Evolutionary conservation across 352 stramenopile genomes (phyloP), one percentile per base, ranked within the genome.

Genomic region (Phytophthora meadii): DNA sequence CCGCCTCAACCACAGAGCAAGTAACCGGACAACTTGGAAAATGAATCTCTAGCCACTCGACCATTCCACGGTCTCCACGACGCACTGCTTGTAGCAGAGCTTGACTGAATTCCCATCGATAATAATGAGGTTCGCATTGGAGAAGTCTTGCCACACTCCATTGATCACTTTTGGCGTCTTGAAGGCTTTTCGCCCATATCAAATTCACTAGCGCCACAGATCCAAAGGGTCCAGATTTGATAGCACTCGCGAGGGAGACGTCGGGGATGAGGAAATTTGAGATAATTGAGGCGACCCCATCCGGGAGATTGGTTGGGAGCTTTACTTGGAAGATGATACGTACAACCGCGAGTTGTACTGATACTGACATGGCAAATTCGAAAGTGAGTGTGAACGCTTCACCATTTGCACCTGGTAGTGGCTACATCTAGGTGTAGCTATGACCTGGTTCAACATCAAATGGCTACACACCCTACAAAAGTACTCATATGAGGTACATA

Each of bases 21-120:
- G n/a, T 28, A 14, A 46, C 40, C 14, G 40, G n/a, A 15, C 40
- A 46, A 2, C 8, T 17, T 3, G 40, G 40, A 5, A 46, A 46
- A 12, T 27, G 40, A 46, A n/a, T 17, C n/a, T 25, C 40, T 28
- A 27, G 5, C n/a, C n/a, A 46, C 17, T 46, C 17, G 5, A 46
- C 12, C 17, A 46, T 5, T 25, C n/a, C 6, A 22, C 40, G 40
- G 40, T 46, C 40, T 27, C 27, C 40, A 14, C 40, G n/a, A 46
- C n/a, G n/a, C 17, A 46, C 15, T 17, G 40, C n/a, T 9, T 27
- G 40, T 10, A 46, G 15, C 0, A 46, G 40, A 46, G 40, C 40
- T 27, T 46, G 40, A 12, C 40, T 46, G n/a, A 46, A 46, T 46
- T 46, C n/a, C 15, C 40, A 46, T 27, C 15, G 40, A 12, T 25